Conservation (phyloP, 2,329 filamentous ascomycete species). For the Botrytis fabae region DNA sequence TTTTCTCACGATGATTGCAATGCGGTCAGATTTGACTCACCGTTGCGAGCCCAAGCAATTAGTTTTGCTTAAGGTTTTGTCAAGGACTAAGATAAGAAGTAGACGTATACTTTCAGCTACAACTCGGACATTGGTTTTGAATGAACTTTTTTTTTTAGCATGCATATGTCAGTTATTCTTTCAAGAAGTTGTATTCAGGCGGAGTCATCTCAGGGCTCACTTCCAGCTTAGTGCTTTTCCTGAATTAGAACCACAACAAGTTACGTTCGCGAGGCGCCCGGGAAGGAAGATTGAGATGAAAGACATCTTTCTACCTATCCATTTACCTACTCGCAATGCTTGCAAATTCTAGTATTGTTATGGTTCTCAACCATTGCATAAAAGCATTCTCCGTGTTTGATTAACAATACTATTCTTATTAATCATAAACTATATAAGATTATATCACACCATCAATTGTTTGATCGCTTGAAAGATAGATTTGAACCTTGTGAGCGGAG, state of each 20-base stretch:
- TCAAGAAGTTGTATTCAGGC: background rate
- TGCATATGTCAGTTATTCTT: background rate
- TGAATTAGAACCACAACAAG: background rate
- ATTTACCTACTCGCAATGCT: background rate
- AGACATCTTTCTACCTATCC: background rate
- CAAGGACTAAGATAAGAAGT: background rate
- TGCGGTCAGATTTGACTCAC: background rate
- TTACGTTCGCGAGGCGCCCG: background rate
- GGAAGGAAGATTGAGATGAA: background rate
- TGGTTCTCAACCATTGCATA: background rate
- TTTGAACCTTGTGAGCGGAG: background rate
- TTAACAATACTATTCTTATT: background rate
- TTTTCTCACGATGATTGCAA: background rate
- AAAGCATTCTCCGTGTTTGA: background rate
- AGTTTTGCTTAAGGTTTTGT: background rate
- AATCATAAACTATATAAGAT: background rate
- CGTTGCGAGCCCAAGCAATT: background rate
- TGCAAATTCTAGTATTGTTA: background rate
- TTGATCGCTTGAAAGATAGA: background rate
- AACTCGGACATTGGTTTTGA: background rate
- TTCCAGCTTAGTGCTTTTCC: background rate
- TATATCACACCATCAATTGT: background rate
- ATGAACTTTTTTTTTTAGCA: background rate
- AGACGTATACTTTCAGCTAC: background rate
- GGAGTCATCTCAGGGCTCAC: background rate